A percentile compares a stretch with the other conserved stretches of the same genome.
Conservation (phyloP, 441 rosid species). For the Arabidopsis hybrid region DNA sequence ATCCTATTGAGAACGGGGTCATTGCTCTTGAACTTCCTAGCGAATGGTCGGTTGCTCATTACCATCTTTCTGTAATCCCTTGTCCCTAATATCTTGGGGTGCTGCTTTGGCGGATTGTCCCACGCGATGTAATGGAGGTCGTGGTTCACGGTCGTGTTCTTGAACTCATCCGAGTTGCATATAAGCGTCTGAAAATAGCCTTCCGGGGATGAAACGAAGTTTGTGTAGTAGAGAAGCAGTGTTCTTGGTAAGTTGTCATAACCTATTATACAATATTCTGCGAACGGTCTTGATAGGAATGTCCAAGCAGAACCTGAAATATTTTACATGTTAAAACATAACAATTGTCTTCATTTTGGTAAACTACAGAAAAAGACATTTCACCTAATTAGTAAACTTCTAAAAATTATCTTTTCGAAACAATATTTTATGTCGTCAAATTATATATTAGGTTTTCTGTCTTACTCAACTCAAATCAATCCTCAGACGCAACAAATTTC, state of each 20-base stretch:
- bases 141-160: constrained; percentile 80
- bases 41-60: constrained; percentile 81
- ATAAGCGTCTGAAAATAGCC: constrained; percentile 93
- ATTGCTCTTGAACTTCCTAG: constrained; percentile 81
- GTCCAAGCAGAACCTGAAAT: constrained; percentile 93
- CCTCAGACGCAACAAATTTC: no score
- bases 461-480: no score
- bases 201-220: constrained; percentile 87
- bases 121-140: constrained; percentile 87
- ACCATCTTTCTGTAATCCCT: constrained; percentile 76
- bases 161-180: constrained; percentile 88
- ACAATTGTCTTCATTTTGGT: no score
- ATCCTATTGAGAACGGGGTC: constrained; percentile 74
- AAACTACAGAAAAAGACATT: no score
- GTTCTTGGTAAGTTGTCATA: constrained; percentile 96
- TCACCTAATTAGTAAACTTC: no score
- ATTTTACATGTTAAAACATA: neutral
- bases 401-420: no score
- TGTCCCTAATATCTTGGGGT: constrained; percentile 66
- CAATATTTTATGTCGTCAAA: no score
- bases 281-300: constrained; percentile 77
- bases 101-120: constrained; percentile 96
- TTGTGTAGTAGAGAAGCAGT: constrained; percentile 85
- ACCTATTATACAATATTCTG: constrained; percentile 78
- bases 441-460: no score